A percentile compares a stretch with the other conserved stretches of the same genome.
Conservation (phyloP, 2,329 filamentous ascomycete genomes). For the Sclerotinia borealis region DNA sequence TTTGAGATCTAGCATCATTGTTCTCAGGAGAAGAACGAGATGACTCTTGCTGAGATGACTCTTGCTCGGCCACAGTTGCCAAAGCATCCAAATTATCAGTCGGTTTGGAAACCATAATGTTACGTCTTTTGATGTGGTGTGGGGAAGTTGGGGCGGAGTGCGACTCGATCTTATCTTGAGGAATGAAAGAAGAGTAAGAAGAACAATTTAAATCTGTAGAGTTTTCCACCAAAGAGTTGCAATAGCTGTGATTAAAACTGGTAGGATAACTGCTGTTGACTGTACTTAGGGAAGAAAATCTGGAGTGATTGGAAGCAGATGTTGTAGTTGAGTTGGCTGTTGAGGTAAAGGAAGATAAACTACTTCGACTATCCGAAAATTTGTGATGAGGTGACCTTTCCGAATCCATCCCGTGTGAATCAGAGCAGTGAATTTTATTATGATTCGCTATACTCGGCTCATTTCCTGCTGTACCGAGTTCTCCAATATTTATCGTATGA, state of each 20-base stretch:
- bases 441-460: neutral
- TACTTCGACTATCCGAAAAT: constrained; percentile 32
- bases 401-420: constrained; percentile 16
- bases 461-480: neutral
- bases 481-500: constrained; percentile 7
- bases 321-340: constrained; percentile 29
- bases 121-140: neutral
- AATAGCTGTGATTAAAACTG: neutral
- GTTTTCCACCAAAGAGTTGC: neutral
- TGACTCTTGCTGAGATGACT: constrained; percentile 14
- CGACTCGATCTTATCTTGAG: neutral
- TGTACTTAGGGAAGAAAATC: constrained; percentile 33
- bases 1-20: neutral
- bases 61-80: constrained; percentile 24
- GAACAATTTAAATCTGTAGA: neutral
- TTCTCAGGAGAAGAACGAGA: neutral
- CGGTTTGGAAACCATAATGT: constrained; percentile 18
- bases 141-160: constrained; percentile 9
- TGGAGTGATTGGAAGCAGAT: constrained; percentile 30
- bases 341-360: constrained; percentile 32
- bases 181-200: neutral
- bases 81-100: constrained; percentile 24
- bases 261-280: constrained; percentile 19
- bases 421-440: constrained; percentile 18
- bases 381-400: constrained; percentile 28